phyloP scores from a whole-genome alignment of 2,329 filamentous ascomycete genomes.

The Aspergillus sp. region DNA sequence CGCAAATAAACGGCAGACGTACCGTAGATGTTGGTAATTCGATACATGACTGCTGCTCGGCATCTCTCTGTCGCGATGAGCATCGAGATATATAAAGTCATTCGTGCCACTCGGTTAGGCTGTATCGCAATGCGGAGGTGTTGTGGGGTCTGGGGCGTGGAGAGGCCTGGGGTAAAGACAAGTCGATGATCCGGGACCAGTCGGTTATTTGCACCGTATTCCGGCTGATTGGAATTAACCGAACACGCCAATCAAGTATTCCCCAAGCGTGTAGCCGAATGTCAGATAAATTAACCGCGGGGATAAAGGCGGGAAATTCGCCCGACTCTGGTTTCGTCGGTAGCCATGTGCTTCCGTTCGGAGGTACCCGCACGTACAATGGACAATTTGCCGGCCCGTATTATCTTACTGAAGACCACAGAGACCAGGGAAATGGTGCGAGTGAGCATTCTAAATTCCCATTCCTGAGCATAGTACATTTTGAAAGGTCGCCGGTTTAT shows the following conservation, averaged over 20 bases:
- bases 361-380: no score
- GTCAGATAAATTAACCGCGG: background rate
- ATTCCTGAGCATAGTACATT: no score
- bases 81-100: background rate
- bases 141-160: background rate
- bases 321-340: background rate
- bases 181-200: background rate
- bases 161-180: background rate
- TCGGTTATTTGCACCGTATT: background rate
- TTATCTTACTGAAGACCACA: no score
- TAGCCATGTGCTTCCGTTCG: no score
- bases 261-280: background rate
- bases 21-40: conserved; percentile 45
- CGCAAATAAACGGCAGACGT: background rate
- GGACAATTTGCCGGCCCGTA: no score
- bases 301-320: background rate
- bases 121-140: background rate
- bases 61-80: background rate
- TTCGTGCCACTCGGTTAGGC: background rate
- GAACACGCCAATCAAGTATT: background rate
- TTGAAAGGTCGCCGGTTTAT: no score
- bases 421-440: no score
- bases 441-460: no score
- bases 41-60: conserved; percentile 15
- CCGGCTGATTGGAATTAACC: background rate